Evolutionary conservation across 106 monocot genomes (phyloP), one percentile per base, ranked within the genome.

Genomic region (Dendrobium catenatum): DNA sequence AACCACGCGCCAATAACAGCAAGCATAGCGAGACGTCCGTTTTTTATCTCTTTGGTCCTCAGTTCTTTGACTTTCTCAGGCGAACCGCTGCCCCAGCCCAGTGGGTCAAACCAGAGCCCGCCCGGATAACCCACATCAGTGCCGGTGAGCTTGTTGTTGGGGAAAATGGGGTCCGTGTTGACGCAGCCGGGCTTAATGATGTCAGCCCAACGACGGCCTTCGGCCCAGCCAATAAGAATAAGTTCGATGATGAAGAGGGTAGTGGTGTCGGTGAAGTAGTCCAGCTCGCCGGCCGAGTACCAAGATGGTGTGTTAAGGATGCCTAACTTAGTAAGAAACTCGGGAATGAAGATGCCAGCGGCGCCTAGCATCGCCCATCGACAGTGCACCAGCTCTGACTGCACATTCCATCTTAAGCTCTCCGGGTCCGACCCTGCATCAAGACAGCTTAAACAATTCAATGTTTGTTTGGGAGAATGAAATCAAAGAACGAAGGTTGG

Each of bases 1-100:
- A 99, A 99, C 98, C 98, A 99, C 15, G 98, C 98, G 15, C 98
- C 98, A 84, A 99, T 93, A 1, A 99, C 98, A 3, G 95, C 98
- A 75, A 99, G 78, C 98, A 99, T 99, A 4, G 98, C 98, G 20
- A 99, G 78, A 74, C 98, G 86, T 9, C 98, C 98, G 66, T 99
- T 99, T 93, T 99, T 99, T 81, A 99, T 93, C 95, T 99, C 98
- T 91, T 93, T 99, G 41, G 87, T 88, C 82, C 98, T 87, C 85
- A 99, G 82, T 83, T 99, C 95, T 93, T 82, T 99, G 55, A 99
- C 31, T 89, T 95, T 95, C 86, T 89, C 95, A 1, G 98, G 93
- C 0, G 90, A 89, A 1, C 95, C 98, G 7, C 81, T 83, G 29
- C 98, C 98, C 98, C 98, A 99, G 2, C 98, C 95, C 40, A 99